Percentiles rank a stretch among this genome's conserved stretches.
These are phyloP conservation scores for Obba rivulosa DNA, from an alignment of 768 basidiomycete species.

Conservation along the genomic window DNA sequence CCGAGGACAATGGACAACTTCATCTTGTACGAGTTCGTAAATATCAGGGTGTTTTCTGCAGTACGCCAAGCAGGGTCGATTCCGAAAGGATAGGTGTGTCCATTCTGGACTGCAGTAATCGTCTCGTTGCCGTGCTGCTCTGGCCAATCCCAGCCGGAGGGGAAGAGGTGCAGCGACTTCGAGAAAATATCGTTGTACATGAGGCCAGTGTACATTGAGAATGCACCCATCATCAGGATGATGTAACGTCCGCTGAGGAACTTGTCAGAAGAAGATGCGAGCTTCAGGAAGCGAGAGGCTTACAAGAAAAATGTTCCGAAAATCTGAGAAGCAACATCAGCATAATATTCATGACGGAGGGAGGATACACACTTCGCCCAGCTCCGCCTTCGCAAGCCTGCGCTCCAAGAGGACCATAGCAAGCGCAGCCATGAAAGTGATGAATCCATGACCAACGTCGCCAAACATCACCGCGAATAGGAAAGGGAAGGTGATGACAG, in stretches of 20 bases:
- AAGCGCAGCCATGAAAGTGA: slow-evolving; percentile 71
- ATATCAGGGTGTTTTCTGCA: slow-evolving; percentile 84
- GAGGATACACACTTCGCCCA: slow-evolving; percentile 58
- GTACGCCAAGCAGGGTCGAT: slow-evolving; percentile 95
- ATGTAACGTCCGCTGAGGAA: slow-evolving; percentile 86
- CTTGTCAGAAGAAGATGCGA: slow-evolving; percentile 5
- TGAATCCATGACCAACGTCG: slow-evolving; percentile 92
- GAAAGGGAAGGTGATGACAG: slow-evolving; percentile 93
- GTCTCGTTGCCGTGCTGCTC: slow-evolving; percentile 38
- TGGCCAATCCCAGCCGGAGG: slow-evolving; percentile 83
- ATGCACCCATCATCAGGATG: slow-evolving; percentile 95
- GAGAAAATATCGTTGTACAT: slow-evolving; percentile 99
- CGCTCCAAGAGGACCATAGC: slow-evolving; percentile 88
- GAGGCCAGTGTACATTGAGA: slow-evolving; percentile 94
- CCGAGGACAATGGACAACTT: slow-evolving; percentile 97
- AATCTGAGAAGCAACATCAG: slow-evolving; percentile 45
- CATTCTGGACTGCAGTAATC: slow-evolving; percentile 49
- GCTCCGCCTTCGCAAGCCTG: slow-evolving; percentile 63
- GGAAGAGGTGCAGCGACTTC: slow-evolving; percentile 80
- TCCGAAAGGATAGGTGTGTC: slow-evolving; percentile 85
- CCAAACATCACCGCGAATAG: slow-evolving; percentile 99
- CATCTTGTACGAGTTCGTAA: slow-evolving; percentile 99
- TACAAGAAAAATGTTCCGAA: slow-evolving; percentile 88
- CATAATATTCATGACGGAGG: not conserved
- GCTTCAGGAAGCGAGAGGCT: slow-evolving; percentile 28